Conservation (phyloP, 768 basidiomycete genomes). For the Rhodocollybia butyracea region DNA sequence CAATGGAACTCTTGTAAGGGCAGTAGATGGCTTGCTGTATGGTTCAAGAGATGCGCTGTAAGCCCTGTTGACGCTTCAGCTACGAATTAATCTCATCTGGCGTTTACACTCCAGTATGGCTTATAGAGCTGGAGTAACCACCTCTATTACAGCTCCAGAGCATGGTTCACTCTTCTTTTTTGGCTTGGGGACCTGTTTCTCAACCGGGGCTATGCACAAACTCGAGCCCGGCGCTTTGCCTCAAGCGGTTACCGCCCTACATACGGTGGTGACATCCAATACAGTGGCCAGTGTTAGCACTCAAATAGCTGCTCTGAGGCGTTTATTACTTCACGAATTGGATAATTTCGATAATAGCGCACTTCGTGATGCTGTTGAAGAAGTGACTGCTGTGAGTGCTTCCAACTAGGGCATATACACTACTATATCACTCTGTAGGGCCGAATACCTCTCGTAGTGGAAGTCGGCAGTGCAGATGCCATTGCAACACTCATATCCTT, state of each 20-base stretch:
- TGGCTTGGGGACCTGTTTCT: slow-evolving; percentile 64
- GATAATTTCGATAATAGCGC: no score
- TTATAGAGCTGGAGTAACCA: slow-evolving; percentile 72
- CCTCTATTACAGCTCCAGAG: slow-evolving; percentile 58
- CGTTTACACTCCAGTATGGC: slow-evolving; percentile 47
- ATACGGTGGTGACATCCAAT: slow-evolving; percentile 42
- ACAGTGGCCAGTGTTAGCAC: slow-evolving; percentile 53
- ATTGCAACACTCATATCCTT: slow-evolving; percentile 68
- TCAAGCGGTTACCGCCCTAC: slow-evolving; percentile 62
- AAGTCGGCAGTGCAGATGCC: slow-evolving; percentile 69
- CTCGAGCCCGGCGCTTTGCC: slow-evolving; percentile 64
- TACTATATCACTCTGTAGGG: slow-evolving; percentile 34
- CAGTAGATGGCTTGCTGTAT: slow-evolving; percentile 62
- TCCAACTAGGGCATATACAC: slow-evolving; percentile 2
- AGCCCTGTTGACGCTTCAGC: slow-evolving; percentile 21
- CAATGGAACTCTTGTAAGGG: slow-evolving; percentile 46
- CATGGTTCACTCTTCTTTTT: slow-evolving; percentile 47
- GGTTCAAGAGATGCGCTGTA: slow-evolving; percentile 48
- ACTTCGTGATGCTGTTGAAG: slow-evolving; percentile 14
- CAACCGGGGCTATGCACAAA: slow-evolving; percentile 52
- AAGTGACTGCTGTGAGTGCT: slow-evolving; percentile 21
- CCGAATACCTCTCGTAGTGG: slow-evolving; percentile 58
- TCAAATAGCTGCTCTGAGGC: slow-evolving; percentile 55
- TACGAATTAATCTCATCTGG: slow-evolving; percentile 3
- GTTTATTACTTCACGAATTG: slow-evolving; percentile 29